These are phyloP conservation scores for Plectosphaerella sp. DNA, from an alignment of 2,329 filamentous ascomycete genomes.

Conservation along the genomic window DNA sequence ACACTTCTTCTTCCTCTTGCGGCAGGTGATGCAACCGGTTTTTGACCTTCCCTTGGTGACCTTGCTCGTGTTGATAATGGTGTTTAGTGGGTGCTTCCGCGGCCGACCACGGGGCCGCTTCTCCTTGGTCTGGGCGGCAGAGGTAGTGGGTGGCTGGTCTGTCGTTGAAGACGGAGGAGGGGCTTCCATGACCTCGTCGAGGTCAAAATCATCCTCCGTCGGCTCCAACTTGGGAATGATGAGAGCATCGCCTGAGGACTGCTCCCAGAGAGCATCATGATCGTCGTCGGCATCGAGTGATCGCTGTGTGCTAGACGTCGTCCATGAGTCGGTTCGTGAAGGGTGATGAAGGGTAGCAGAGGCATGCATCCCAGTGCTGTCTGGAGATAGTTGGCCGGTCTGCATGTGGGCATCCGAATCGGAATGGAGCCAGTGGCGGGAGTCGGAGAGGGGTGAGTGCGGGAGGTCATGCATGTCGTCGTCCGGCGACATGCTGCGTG, in stretches of 20 bases:
- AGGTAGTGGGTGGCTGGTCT: conserved; percentile 9
- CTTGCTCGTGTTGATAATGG: conserved; percentile 57
- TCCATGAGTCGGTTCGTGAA: conserved; percentile 41
- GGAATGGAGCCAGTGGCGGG: conserved; percentile 17
- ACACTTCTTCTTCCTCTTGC: conserved; percentile 69
- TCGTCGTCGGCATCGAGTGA: conserved; percentile 31
- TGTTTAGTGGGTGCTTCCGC: conserved; percentile 70
- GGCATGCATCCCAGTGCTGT: conserved; percentile 45
- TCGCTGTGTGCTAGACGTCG: conserved; percentile 18
- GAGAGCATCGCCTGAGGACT: conserved; percentile 36
- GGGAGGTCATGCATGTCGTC: conserved; percentile 29
- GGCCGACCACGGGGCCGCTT: conserved; percentile 75
- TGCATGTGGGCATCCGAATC: conserved; percentile 25
- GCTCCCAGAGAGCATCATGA: conserved; percentile 42
- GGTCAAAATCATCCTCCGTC: conserved; percentile 49
- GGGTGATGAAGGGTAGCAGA: conserved; percentile 31
- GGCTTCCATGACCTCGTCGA: conserved; percentile 46
- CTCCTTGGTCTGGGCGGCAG: conserved; percentile 25
- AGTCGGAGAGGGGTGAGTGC: conserved; percentile 30
- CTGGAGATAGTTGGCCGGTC: conserved; percentile 47
- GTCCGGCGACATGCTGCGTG: conserved; percentile 39
- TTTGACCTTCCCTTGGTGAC: conserved; percentile 72
- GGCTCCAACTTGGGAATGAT: conserved; percentile 54
- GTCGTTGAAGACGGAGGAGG: conserved; percentile 15
- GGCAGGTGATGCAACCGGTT: conserved; percentile 64